phyloP scores from a whole-genome alignment of 257 asterid genomes.

The Sherardia arvensis region DNA sequence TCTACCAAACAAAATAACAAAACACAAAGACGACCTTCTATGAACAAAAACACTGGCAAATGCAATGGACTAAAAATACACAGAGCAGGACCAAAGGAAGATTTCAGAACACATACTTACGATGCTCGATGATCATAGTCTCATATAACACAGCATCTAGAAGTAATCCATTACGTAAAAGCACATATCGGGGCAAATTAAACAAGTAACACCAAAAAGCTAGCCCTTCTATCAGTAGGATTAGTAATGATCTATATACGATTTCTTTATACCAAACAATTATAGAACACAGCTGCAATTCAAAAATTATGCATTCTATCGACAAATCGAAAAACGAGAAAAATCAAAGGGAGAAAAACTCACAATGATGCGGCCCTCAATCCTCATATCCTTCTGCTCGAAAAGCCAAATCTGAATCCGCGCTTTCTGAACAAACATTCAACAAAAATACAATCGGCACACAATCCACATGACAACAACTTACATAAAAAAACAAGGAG shows the following conservation, averaged over 20 bases:
- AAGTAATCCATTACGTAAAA: neutral
- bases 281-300: no score
- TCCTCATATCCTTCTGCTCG: constrained; percentile 59
- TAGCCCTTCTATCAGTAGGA: neutral
- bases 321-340: no score
- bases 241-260: no score
- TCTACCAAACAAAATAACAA: neutral
- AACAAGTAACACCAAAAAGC: neutral
- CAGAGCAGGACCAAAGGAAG: no score
- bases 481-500: no score
- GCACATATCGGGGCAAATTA: neutral
- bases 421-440: constrained; percentile 32
- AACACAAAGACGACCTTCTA: no score
- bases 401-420: constrained; percentile 55
- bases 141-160: neutral
- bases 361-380: constrained; percentile 57
- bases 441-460: neutral
- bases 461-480: no score
- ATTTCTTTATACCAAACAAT: no score
- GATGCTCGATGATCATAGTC: neutral
- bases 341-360: neutral
- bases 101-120: no score
- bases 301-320: neutral
- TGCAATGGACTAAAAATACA: neutral
- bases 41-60: neutral